Conservation (phyloP, 176 grass and related monocot genomes). For the Oryza meyeriana region DNA sequence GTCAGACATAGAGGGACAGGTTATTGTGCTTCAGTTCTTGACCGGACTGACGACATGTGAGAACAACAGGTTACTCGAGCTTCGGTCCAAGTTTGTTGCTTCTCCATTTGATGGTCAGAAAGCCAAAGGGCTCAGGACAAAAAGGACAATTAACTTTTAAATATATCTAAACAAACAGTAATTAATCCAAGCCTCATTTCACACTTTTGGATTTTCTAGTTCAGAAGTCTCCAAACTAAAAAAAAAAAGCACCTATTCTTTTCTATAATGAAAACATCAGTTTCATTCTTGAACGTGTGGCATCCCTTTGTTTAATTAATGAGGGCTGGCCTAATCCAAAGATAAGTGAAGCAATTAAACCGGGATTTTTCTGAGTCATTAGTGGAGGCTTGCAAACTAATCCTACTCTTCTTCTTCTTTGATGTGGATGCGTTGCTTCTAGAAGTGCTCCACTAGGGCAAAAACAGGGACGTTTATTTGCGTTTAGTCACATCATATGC, state of each 20-base stretch:
- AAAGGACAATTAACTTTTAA: conserved; percentile 13
- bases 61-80: conserved; percentile 29
- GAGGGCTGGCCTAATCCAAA: conserved; percentile 27
- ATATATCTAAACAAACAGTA: not conserved
- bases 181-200: not conserved
- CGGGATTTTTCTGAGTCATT: conserved; percentile 30
- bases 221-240: not conserved
- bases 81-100: conserved; percentile 31
- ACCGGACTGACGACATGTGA: not conserved
- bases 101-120: conserved; percentile 22
- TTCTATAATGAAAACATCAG: not conserved
- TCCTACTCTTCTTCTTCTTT: conserved; percentile 23
- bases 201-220: not conserved
- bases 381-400: conserved; percentile 59
- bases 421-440: conserved; percentile 38
- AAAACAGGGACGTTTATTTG: conserved; percentile 36
- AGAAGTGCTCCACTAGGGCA: conserved; percentile 47
- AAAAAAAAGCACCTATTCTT: not conserved
- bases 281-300: conserved; percentile 20
- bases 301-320: conserved; percentile 23
- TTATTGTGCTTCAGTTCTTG: conserved; percentile 24
- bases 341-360: conserved; percentile 27
- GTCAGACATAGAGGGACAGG: not conserved
- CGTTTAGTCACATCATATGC: conserved; percentile 42
- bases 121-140: conserved; percentile 20